phyloP scores from a whole-genome alignment of 805 yeast species.

The Teunomyces pallodes region DNA sequence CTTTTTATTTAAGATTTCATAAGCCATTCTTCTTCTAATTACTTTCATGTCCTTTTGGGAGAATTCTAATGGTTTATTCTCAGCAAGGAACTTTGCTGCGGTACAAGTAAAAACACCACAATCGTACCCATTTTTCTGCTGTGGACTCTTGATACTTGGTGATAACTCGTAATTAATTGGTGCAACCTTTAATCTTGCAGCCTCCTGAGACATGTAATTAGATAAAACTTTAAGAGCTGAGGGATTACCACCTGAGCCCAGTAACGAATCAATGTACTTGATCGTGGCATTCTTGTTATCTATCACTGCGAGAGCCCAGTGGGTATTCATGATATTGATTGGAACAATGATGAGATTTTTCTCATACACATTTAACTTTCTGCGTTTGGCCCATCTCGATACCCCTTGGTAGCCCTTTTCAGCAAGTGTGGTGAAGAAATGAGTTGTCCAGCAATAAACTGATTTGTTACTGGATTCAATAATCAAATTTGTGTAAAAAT shows the following conservation, averaged over 20 bases:
- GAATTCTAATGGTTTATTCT: constrained; percentile 49
- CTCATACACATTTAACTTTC: constrained; percentile 61
- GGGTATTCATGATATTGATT: constrained; percentile 76
- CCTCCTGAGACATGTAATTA: constrained; percentile 67
- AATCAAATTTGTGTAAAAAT: constrained; percentile 64
- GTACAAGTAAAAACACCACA: constrained; percentile 94
- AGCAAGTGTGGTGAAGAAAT: constrained; percentile 73
- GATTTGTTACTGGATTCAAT: constrained; percentile 36
- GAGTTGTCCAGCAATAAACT: constrained; percentile 79
- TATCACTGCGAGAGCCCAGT: constrained; percentile 88
- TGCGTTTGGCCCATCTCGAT: constrained; percentile 77
- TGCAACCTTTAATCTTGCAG: constrained; percentile 44
- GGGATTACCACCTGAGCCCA: constrained; percentile 38
- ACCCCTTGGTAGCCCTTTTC: constrained; percentile 79
- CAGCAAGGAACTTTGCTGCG: constrained; percentile 61
- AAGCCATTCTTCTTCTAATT: constrained; percentile 68
- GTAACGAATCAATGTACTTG: constrained; percentile 75
- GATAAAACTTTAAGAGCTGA: constrained; percentile 46
- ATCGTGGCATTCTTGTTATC: constrained; percentile 60
- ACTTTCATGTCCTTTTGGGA: constrained; percentile 66
- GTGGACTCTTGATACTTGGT: constrained; percentile 54
- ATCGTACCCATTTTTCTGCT: constrained; percentile 86
- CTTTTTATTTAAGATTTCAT: constrained; percentile 44
- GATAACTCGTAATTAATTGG: constrained; percentile 20
- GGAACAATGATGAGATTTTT: constrained; percentile 76